Conservation (phyloP, 2,329 filamentous ascomycete species). For the Botrytis deweyae region DNA sequence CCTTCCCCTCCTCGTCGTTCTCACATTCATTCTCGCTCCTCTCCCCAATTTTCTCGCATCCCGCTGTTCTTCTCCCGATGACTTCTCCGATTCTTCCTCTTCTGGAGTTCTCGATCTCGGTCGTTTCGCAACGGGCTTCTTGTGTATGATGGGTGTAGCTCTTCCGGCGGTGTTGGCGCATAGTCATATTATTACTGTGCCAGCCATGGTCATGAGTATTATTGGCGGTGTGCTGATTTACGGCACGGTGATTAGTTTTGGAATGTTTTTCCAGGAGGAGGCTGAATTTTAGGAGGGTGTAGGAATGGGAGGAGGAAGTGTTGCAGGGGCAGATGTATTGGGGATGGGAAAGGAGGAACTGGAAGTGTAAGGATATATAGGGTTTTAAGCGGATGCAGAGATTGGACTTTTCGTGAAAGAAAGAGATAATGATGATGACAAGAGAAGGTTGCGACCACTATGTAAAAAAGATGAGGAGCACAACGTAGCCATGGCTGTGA, state of each 20-base stretch:
- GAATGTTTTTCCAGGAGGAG: constrained; percentile 97
- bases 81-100: constrained; percentile 75
- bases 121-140: constrained; percentile 88
- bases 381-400: background rate
- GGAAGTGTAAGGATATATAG: constrained; percentile 10
- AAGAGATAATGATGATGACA: constrained; percentile 1
- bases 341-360: background rate
- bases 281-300: constrained; percentile 15
- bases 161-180: constrained; percentile 87
- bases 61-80: constrained; percentile 86
- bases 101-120: constrained; percentile 90
- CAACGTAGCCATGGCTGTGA: background rate
- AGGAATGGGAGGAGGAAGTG: no score
- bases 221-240: constrained; percentile 92
- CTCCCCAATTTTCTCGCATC: constrained; percentile 95
- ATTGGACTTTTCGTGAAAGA: background rate
- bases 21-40: constrained; percentile 89
- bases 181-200: constrained; percentile 73
- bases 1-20: constrained; percentile 92
- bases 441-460: background rate
- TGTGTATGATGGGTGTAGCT: constrained; percentile 96
- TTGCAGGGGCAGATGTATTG: background rate
- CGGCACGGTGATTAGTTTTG: constrained; percentile 96
- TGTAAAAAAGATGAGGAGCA: background rate
- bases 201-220: constrained; percentile 94